phyloP scores from a whole-genome alignment of 1,284 basidiomycete species.

The Boletus hoseneyae region DNA sequence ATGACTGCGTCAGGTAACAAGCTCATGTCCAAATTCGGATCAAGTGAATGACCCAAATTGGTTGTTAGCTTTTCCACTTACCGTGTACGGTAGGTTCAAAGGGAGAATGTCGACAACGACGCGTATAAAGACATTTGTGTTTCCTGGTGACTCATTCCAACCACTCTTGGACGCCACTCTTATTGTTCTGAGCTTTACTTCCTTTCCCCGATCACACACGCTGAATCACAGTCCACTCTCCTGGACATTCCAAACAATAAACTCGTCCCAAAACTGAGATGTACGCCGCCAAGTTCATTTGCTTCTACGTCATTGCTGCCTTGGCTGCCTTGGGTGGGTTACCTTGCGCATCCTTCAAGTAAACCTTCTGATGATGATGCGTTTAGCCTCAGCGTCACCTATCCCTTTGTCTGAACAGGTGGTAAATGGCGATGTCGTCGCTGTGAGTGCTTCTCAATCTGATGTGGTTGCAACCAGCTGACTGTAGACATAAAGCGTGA shows the following conservation, averaged over 20 bases:
- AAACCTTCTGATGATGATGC: not conserved
- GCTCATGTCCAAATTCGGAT: conserved; percentile 27
- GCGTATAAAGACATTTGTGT: conserved; percentile 26
- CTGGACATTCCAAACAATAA: conserved; percentile 28
- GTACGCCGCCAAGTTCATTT: conserved; percentile 24
- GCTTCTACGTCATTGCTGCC: conserved; percentile 30
- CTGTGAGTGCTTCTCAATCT: conserved; percentile 11
- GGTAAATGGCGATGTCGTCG: conserved; percentile 1
- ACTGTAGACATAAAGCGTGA: conserved; percentile 21
- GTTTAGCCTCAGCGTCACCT: conserved; percentile 26
- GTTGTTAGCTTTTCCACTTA: conserved; percentile 19
- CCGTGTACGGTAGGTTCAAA: conserved; percentile 30
- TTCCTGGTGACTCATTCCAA: conserved; percentile 16
- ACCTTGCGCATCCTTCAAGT: not conserved
- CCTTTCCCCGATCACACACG: not conserved
- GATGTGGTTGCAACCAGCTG: not conserved
- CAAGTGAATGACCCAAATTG: conserved; percentile 23
- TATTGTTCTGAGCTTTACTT: conserved; percentile 30
- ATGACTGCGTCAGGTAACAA: conserved; percentile 29
- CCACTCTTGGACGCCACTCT: conserved; percentile 19
- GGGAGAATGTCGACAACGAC: conserved; percentile 3
- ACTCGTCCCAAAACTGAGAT: conserved; percentile 24
- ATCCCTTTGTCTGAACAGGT: conserved; percentile 15
- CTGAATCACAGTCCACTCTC: not conserved
- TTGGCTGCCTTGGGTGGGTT: conserved; percentile 27